These are phyloP conservation scores for Aspergillus caelatus DNA, from an alignment of 2,329 filamentous ascomycete genomes.

Conservation along the genomic window DNA sequence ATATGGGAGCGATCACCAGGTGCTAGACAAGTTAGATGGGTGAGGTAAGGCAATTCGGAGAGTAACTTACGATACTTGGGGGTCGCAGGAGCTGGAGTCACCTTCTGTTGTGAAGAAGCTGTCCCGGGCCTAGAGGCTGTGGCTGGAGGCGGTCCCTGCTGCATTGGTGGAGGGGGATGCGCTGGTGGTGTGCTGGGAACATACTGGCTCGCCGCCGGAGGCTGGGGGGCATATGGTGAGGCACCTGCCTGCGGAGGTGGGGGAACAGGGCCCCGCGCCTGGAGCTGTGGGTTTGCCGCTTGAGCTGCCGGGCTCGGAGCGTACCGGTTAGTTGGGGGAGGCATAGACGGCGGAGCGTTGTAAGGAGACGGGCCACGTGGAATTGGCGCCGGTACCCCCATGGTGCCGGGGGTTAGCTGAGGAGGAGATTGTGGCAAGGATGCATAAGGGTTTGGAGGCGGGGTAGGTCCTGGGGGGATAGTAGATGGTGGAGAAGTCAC, in stretches of 20 bases:
- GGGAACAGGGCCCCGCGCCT: slow-evolving; percentile 52
- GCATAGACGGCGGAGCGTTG: slow-evolving; percentile 72
- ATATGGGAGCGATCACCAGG: slow-evolving; percentile 90
- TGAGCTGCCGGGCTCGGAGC: slow-evolving; percentile 67
- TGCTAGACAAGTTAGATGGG: slow-evolving; percentile 37
- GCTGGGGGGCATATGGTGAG: slow-evolving; percentile 62
- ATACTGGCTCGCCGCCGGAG: slow-evolving; percentile 46
- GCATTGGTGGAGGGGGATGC: slow-evolving; percentile 30
- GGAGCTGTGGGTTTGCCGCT: slow-evolving; percentile 49
- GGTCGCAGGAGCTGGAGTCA: slow-evolving; percentile 48
- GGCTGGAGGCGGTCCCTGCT: slow-evolving; percentile 38
- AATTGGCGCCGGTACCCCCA: slow-evolving; percentile 56
- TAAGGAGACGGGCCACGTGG: slow-evolving; percentile 83
- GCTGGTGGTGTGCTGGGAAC: slow-evolving; percentile 53
- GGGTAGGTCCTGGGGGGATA: slow-evolving; percentile 66
- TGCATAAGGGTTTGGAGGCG: slow-evolving; percentile 44
- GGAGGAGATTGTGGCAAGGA: slow-evolving; percentile 48
- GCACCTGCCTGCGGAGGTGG: slow-evolving; percentile 47
- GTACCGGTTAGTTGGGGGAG: slow-evolving; percentile 75
- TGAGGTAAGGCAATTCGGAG: background rate
- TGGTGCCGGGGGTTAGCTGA: slow-evolving; percentile 37
- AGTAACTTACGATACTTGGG: slow-evolving; percentile 67
- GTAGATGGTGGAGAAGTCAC: slow-evolving; percentile 71
- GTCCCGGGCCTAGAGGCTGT: slow-evolving; percentile 50
- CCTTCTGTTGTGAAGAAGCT: slow-evolving; percentile 52